Base-by-base conservation (phyloP, 306 rosid genomes). In the Leucaena leucocephala region DNA sequence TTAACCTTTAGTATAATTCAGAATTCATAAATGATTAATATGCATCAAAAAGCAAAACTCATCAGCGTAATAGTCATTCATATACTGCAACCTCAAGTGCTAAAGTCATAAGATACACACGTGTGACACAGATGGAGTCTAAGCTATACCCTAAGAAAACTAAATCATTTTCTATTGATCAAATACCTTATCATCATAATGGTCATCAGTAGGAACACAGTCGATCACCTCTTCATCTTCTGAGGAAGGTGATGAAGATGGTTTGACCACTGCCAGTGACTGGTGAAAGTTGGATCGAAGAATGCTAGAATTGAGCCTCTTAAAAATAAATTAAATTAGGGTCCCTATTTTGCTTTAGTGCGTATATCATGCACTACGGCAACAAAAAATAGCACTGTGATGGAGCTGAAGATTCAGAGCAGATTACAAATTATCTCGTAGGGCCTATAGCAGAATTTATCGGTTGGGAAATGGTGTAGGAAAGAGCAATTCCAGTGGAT, bases 371-470 rank as follows among this genome's bases (percentile, higher is more conserved):
- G 65, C 38, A 11, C 39, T 22, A 59, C 39, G 4, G 15, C 65
- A 59, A 22, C 65, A 3, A 6, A 21, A 22, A 57, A 59, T 59
- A 27, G 16, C 38, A 22, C 33, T 52, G 17, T 55, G 62, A 19
- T 19, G 33, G 22, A 19, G 62, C 62, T 55, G 62, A 17, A 55
- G 27, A 55, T 19, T 55, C 62, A 19, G 34, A 19, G 33, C 10
- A 7, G 22, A 55, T 19, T 19, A 55, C 33, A 6, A 19, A 21
- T 19, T 3, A 19, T 55, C 19, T 55, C 62, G 13, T 55, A 2
- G 33, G 13, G 62, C 62, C 62, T 55, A 55, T 55, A 55, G 62
- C 62, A n/a, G 34, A 55, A n/a, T 55, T 19, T n/a, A 55, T 55
- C 11, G 62, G 4, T 7, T n/a, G 33, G 4, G 33, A 55, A 55